A percentile compares a stretch with the other conserved stretches of the same genome.
phyloP scores from a whole-genome alignment of 2,329 filamentous ascomycete species.

The Lasiodiplodia citricola region DNA sequence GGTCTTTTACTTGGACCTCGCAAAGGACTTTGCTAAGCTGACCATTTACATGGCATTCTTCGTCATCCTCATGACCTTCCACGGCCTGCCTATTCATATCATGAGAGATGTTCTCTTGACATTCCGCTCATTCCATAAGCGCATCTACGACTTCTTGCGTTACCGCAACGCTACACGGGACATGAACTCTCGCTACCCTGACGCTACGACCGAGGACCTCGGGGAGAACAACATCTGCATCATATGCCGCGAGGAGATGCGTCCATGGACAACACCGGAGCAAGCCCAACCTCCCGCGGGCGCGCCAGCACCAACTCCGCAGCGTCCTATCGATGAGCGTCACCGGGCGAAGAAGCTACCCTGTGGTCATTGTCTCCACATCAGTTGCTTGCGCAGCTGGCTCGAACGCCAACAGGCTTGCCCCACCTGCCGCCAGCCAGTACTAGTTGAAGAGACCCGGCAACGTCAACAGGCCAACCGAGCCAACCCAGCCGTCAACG shows the following conservation, averaged over 20 bases:
- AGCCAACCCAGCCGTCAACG: constrained; percentile 29
- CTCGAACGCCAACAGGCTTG: constrained; percentile 96
- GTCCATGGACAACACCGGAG: constrained; percentile 68
- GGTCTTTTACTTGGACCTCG: constrained; percentile 84
- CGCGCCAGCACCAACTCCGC: constrained; percentile 40
- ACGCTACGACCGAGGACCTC: constrained; percentile 87
- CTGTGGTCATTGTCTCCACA: constrained; percentile 93
- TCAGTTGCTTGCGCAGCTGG: constrained; percentile 95
- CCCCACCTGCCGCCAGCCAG: constrained; percentile 87
- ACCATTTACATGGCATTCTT: constrained; percentile 92
- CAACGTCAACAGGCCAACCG: constrained; percentile 37
- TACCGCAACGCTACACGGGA: constrained; percentile 91
- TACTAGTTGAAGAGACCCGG: constrained; percentile 56
- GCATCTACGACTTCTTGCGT: constrained; percentile 84
- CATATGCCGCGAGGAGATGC: constrained; percentile 96
- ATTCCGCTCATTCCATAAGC: constrained; percentile 85
- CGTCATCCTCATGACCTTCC: constrained; percentile 88
- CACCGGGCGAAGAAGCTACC: constrained; percentile 93
- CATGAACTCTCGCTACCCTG: constrained; percentile 89
- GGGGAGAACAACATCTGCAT: constrained; percentile 91
- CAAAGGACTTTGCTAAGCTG: constrained; percentile 89
- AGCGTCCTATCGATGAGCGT: constrained; percentile 71
- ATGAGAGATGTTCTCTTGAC: constrained; percentile 95
- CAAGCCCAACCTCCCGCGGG: constrained; percentile 38
- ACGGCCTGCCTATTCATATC: constrained; percentile 94